phyloP scores from a whole-genome alignment of 2,329 filamentous ascomycete genomes.

The Colletotrichum orbiculare region DNA sequence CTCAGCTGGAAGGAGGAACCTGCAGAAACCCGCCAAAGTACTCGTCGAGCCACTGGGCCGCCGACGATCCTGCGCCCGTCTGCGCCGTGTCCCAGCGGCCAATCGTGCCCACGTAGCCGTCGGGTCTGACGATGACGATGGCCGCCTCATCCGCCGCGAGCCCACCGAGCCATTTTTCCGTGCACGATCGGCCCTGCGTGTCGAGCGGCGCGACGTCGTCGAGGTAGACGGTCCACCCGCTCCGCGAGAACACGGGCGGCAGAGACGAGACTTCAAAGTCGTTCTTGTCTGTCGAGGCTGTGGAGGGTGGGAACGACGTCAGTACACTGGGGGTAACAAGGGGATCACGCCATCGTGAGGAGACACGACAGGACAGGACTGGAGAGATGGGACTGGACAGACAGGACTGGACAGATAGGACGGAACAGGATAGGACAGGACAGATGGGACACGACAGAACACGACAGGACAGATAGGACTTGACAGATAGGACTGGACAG shows the following conservation, averaged over 20 bases:
- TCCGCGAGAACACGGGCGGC: constrained; percentile 71
- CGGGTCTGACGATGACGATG: constrained; percentile 38
- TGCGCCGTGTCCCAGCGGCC: constrained; percentile 13
- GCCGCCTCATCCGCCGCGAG: constrained; percentile 35
- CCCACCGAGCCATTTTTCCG: constrained; percentile 45
- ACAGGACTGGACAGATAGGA: no score
- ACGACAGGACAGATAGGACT: no score
- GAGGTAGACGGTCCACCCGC: constrained; percentile 77
- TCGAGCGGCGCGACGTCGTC: constrained; percentile 71
- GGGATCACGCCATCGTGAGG: no score
- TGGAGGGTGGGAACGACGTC: background rate
- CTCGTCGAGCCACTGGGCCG: constrained; percentile 24
- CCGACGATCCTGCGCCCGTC: constrained; percentile 4
- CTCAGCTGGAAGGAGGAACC: background rate
- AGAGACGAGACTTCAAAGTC: constrained; percentile 74
- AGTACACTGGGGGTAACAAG: background rate
- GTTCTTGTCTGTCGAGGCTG: constrained; percentile 68
- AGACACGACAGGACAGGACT: no score
- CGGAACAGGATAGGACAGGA: no score
- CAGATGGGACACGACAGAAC: no score
- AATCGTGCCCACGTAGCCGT: constrained; percentile 40
- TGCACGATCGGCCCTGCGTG: constrained; percentile 63
- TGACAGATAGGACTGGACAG: no score
- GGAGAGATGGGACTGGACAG: background rate
- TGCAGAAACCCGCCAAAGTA: constrained; percentile 33